Evolutionary conservation across 176 grass and related monocot genomes (phyloP), one percentile per base, ranked within the genome.

Genomic region (Saccharum officinarum): DNA sequence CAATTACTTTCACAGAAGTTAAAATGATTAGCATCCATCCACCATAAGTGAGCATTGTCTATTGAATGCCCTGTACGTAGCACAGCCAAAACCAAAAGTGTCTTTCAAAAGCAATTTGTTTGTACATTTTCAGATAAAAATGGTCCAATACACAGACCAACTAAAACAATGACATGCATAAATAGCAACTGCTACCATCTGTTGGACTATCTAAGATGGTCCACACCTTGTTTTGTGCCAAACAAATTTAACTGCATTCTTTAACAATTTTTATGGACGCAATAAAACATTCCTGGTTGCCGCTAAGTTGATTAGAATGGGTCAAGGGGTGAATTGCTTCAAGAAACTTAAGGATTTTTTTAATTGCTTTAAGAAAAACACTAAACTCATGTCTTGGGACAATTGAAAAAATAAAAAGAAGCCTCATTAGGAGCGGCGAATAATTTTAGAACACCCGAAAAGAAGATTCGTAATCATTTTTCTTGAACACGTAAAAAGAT

Each of bases 1-100:
- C 60, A 84, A 47, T 49, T 84, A 52, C n/a, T 84, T 76, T 54
- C 18, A 71, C 26, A 49, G 1, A 84, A 20, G 15, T 54, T 16
- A 83, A 54, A 54, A 68, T 68, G 1, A 39, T 84, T 20, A 57
- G 6, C 37, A 10, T 6, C 2, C 7, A 77, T 33, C 23, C 4
- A 39, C 46, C 22, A 12, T 13, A 37, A 46, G 8, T 1, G 28
- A 8, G 39, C 23, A 45, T 20, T 42, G 7, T 63, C 39, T 37
- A n/a, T 44, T 10, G 26, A 49, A 71, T 16, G 14, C 2, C 23
- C 17, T 60, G 39, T 30, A 45, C 0, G 15, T 11, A 36, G n/a
- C 26, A 36, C 26, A 37, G 11, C 13, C 13, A 44, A 17, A 79
- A 65, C 12, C 45, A 34, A 44, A 49, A 71, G 69, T 20, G 47